Base-by-base conservation (phyloP, 148 eudicot species). In the Talinum fruticosum region DNA sequence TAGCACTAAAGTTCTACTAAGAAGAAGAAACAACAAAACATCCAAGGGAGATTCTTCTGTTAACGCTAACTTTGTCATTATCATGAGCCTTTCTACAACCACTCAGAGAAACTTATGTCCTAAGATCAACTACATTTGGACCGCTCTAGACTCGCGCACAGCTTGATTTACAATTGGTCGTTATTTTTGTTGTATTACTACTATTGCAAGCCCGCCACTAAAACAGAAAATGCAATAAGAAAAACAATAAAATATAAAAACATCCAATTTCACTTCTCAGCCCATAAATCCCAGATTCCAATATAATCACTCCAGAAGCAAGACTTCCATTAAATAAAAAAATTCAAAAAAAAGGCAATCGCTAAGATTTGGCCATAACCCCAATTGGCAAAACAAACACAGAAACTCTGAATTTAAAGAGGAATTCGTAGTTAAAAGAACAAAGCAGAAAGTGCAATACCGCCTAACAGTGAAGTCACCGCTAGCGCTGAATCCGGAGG, bases 401-500 rank as follows among this genome's bases (percentile, higher is more conserved):
- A 59, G 29, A 59, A 59, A 59, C 13, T 13, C 61, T 49, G 45
- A 78, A 41, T 15, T 6, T 34, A 57, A 41, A 71, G 1, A 41
- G 3, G 6, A 21, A 12, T 15, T 51, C 57, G 2, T 18, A 41
- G 5, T 19, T 51, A 18, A 36, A 53, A 29, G 6, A 8, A 38
- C 1, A 41, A 41, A 70, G 18, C 57, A 53, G 24, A 66, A 65
- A 57, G 30, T n/a, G 7, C 36, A 75, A 62, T 51, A 92, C 98
- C 99, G 86, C 80, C 99, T 82, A 44, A 95, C 99, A 67, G 93
- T 87, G 76, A 82, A 84, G 73, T 95, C 99, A 10, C 83, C 88
- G 75, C 91, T 65, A 8, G 96, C 99, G 65, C 93, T 91, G 79
- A 95, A 95, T 32, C 97, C 99, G 0, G 97, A 91, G 32, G 93